Conservation (phyloP, 495 filamentous ascomycete genomes). For the Trichoderma orchidacearum region DNA sequence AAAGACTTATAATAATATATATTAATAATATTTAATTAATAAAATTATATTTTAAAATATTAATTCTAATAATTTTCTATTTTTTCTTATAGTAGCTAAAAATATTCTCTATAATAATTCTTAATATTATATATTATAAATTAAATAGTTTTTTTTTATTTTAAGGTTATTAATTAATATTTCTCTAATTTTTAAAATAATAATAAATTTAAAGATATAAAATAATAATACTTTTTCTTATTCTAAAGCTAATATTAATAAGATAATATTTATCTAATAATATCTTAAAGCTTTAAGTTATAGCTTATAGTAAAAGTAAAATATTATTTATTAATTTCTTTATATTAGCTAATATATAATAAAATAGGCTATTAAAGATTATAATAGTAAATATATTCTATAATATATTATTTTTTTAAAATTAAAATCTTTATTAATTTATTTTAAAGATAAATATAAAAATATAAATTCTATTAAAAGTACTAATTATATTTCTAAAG, state of each 20-base stretch:
- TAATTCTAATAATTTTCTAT: background rate
- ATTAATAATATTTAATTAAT: background rate
- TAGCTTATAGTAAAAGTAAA: background rate
- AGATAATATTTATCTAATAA: background rate
- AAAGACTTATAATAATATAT: background rate
- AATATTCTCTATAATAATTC: background rate
- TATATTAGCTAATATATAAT: background rate
- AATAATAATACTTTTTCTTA: background rate
- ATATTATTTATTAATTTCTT: background rate
- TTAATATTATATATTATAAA: background rate
- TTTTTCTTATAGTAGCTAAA: background rate
- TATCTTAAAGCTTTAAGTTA: background rate
- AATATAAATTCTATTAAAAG: background rate
- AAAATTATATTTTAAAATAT: background rate
- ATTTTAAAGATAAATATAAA: background rate
- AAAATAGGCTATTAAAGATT: conserved; percentile 1
- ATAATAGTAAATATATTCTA: background rate
- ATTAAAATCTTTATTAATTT: background rate
- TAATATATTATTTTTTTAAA: background rate
- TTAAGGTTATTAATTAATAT: background rate
- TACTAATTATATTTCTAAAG: background rate
- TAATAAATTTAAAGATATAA: background rate
- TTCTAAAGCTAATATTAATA: conserved; percentile 1
- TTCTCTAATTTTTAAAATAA: background rate
- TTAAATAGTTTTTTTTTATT: background rate